Evolutionary conservation across 148 eudicot species (phyloP).

Genomic region (Amaranthus palmeri): DNA sequence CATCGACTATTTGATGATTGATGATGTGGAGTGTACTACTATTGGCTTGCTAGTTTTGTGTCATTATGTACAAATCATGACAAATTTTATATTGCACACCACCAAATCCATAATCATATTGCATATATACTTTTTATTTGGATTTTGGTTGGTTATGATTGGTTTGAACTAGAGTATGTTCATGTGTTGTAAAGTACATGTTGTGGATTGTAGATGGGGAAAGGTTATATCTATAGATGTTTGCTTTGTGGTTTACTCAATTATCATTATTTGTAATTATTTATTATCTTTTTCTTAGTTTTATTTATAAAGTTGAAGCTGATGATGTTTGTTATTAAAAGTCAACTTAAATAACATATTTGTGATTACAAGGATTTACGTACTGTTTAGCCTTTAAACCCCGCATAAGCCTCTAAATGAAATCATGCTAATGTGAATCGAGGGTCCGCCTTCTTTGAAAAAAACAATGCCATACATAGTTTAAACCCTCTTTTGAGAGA

Average conservation of each 20-base stretch:
- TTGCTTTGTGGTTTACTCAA: neutral
- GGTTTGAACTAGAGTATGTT: slow-evolving; percentile 7
- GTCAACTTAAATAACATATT: neutral
- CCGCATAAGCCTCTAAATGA: no score
- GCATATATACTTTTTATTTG: slow-evolving; percentile 9
- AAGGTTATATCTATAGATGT: neutral
- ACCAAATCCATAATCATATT: slow-evolving; percentile 15
- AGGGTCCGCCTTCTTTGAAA: slow-evolving; percentile 88
- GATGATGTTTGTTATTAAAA: no score
- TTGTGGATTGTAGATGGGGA: neutral
- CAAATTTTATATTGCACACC: slow-evolving; percentile 11
- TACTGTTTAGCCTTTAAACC: no score
- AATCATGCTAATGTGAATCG: slow-evolving; percentile 17
- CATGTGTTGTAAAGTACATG: neutral
- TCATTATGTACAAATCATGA: slow-evolving; percentile 26
- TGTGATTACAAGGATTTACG: neutral
- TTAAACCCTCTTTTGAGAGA: no score
- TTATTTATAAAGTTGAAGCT: neutral
- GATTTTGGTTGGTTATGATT: slow-evolving; percentile 22
- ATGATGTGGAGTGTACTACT: slow-evolving; percentile 9
- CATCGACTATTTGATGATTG: neutral
- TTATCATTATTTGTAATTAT: neutral
- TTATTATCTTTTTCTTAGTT: neutral
- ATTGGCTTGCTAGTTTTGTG: slow-evolving; percentile 7
- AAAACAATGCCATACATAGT: slow-evolving; percentile 89